A percentile compares a stretch with the other conserved stretches of the same genome.
Evolutionary conservation across 148 eudicot genomes (phyloP).

Genomic region (Suaeda aralocaspica): DNA sequence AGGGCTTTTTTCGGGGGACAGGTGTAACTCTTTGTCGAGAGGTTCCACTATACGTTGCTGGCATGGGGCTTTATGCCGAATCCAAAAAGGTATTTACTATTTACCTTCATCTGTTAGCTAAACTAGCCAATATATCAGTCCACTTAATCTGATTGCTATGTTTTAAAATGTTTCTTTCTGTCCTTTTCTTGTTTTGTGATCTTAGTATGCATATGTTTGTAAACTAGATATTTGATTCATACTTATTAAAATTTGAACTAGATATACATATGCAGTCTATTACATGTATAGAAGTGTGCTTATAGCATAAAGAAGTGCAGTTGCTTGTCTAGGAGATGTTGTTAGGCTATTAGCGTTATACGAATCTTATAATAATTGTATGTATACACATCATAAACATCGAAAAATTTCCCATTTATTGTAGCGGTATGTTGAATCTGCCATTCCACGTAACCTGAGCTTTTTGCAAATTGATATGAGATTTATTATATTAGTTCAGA

Average conservation of each 20-base stretch:
- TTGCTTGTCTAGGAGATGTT: neutral
- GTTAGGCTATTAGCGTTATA: no score
- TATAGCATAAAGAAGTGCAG: neutral
- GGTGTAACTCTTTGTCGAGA: slow-evolving; percentile 92
- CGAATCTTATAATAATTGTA: neutral
- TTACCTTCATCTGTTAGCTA: no score
- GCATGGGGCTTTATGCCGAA: slow-evolving; percentile 93
- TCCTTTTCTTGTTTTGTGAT: neutral
- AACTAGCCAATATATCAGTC: neutral
- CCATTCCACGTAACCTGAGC: neutral
- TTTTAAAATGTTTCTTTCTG: no score
- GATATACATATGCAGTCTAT: no score
- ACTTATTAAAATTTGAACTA: no score
- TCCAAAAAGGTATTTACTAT: slow-evolving; percentile 66
- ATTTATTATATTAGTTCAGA: no score
- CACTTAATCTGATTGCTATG: neutral
- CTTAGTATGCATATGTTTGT: neutral
- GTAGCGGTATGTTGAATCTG: neutral
- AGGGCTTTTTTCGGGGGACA: slow-evolving; percentile 93
- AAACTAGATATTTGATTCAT: neutral
- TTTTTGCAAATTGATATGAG: neutral
- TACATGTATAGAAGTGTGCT: neutral
- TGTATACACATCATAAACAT: neutral
- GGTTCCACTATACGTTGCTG: slow-evolving; percentile 93
- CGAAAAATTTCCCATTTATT: neutral